Base-by-base conservation (phyloP, 176 grass and related monocot genomes). In the Coix lacrymajobi region DNA sequence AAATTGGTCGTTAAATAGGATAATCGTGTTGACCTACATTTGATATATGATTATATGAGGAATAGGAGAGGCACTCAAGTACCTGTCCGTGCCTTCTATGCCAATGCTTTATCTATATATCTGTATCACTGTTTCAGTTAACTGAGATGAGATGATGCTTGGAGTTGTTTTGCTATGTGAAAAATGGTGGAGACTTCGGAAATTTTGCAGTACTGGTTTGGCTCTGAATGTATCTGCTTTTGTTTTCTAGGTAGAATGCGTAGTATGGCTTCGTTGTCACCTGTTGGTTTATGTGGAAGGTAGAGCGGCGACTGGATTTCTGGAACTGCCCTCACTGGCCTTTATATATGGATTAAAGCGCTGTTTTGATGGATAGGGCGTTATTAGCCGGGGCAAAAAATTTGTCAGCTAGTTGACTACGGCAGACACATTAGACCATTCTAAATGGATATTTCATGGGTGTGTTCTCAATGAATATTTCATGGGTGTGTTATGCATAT, bases 1-100 rank as follows among this genome's bases (percentile, higher is more conserved):
- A 86, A 66, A 90, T 86, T 81, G 48, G 16, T 73, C 68, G 36
- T 84, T 29, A 44, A 62, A 52, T 84, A 73, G 87, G 81, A 48
- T 62, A 79, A 67, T 38, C 15, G 39, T 62, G 39, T 19, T 51
- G 8, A 20, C n/a, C 69, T 29, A 58, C 79, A 71, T 58, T 81
- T 60, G 79, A 37, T 51, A 58, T 69, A 81, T 71, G 29, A 43
- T 26, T 49, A 40, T 39, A n/a, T 37, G 43, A 61, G 62, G n/a
- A 41, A 32, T 76, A 61, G 40, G 22, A 51, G 78, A 25, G 54
- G 33, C 41, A 65, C 52, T 46, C 31, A 0, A 4, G 28, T 61
- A 81, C 64, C 56, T 43, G 44, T 52, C n/a, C 9, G 9, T 43
- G 62, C 76, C 54, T 52, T 49, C 17, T 33, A 52, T 62, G 17